phyloP scores from a whole-genome alignment of 345 rosid genomes.

The Anacardium occidentale region DNA sequence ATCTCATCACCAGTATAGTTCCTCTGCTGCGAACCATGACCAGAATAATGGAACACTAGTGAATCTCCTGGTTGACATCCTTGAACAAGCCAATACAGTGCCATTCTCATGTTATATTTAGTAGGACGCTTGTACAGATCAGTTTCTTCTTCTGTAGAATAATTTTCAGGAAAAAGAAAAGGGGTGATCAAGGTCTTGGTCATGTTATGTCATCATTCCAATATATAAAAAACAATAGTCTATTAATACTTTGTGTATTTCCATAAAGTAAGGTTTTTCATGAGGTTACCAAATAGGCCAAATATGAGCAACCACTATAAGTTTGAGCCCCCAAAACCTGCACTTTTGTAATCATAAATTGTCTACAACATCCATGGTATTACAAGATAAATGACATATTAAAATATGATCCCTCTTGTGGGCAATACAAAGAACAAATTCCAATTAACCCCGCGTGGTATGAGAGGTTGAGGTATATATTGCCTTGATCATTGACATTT shows the following conservation, averaged over 20 bases:
- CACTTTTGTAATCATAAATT: not conserved
- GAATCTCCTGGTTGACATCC: constrained; percentile 80
- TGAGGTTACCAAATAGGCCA: not conserved
- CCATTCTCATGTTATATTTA: constrained; percentile 65
- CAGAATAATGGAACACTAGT: constrained; percentile 80
- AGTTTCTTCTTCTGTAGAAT: constrained; percentile 70
- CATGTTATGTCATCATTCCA: not conserved
- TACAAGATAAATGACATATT: not conserved
- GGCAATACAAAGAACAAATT: not conserved
- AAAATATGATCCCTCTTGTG: not conserved
- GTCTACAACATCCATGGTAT: no score
- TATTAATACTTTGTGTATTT: not conserved
- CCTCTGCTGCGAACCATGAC: constrained; percentile 79
- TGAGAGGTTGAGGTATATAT: not conserved
- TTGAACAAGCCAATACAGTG: constrained; percentile 71
- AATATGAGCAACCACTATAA: not conserved
- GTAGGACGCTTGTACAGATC: constrained; percentile 66
- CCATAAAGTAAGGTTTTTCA: not conserved
- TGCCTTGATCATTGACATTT: not conserved
- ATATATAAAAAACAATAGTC: not conserved
- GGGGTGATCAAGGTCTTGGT: not conserved
- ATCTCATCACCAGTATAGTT: constrained; percentile 65
- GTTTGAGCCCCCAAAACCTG: not conserved
- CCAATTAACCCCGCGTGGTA: not conserved
- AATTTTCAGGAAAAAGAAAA: not conserved